phyloP scores from a whole-genome alignment of 2,329 filamentous ascomycete species.

The Clonostachys solani region DNA sequence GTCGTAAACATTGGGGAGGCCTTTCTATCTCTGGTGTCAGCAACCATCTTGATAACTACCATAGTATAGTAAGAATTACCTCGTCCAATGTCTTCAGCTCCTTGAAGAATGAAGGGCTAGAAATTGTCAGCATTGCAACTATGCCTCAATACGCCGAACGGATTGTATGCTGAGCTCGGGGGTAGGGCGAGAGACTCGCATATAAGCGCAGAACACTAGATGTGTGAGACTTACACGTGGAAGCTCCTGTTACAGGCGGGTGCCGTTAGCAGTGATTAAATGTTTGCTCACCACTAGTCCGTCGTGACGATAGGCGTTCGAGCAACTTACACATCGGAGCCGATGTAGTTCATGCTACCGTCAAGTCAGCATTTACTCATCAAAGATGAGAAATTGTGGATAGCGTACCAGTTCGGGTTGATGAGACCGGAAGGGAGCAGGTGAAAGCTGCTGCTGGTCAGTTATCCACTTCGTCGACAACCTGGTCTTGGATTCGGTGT shows the following conservation, averaged over 20 bases:
- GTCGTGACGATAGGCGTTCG: no score
- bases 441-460: constrained; percentile 42
- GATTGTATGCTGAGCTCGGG: not conserved
- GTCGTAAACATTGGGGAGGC: constrained; percentile 28
- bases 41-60: not conserved
- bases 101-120: constrained; percentile 28
- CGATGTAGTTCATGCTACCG: constrained; percentile 63
- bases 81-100: constrained; percentile 32
- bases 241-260: constrained; percentile 37
- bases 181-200: not conserved
- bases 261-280: no score
- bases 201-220: not conserved
- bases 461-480: constrained; percentile 7
- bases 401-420: constrained; percentile 49
- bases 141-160: not conserved
- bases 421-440: constrained; percentile 68
- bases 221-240: constrained; percentile 38
- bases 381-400: not conserved
- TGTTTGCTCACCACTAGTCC: no score
- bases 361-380: not conserved
- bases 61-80: no score
- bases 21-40: constrained; percentile 12
- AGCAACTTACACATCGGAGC: constrained; percentile 45
- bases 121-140: not conserved
- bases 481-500: constrained; percentile 5